Conservation (phyloP, 495 filamentous ascomycete species). For the Aspergillus indologenus region DNA sequence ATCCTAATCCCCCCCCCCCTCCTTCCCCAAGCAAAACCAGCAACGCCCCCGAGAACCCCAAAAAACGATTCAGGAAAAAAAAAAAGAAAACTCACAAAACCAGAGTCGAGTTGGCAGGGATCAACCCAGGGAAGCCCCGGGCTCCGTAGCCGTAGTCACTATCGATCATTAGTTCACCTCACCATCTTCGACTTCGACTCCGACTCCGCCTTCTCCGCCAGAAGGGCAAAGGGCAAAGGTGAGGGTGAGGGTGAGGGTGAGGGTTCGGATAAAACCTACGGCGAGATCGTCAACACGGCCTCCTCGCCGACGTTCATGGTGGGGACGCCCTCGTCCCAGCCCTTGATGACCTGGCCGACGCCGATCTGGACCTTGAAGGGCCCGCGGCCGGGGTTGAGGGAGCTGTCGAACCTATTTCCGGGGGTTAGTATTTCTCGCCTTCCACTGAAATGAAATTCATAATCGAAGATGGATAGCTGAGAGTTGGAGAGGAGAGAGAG, state of each 20-base stretch:
- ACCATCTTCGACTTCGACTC: no score
- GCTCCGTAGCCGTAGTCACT: slow-evolving; percentile 79
- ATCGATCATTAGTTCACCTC: slow-evolving; percentile 5
- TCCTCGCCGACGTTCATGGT: slow-evolving; percentile 80
- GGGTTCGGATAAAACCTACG: slow-evolving; percentile 63
- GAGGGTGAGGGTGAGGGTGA: no score
- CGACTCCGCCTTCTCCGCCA: no score
- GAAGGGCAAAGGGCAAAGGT: background rate
- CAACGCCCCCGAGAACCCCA: background rate
- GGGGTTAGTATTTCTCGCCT: no score
- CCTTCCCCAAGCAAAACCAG: no score
- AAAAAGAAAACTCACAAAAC: slow-evolving; percentile 47
- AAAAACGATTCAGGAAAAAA: no score
- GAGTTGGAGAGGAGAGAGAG: no score
- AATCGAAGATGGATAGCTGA: no score
- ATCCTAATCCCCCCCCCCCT: no score
- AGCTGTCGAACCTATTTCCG: slow-evolving; percentile 75
- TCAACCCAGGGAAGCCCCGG: slow-evolving; percentile 68
- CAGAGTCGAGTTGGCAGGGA: slow-evolving; percentile 44
- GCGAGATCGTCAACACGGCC: slow-evolving; percentile 70
- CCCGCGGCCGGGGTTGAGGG: slow-evolving; percentile 49
- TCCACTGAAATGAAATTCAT: no score
- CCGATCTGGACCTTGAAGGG: slow-evolving; percentile 70
- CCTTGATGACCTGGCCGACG: slow-evolving; percentile 68
- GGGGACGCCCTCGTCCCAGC: slow-evolving; percentile 83